A percentile compares a stretch with the other conserved stretches of the same genome.
Conservation (phyloP, 2,329 filamentous ascomycete genomes). For the Microdochium bolleyi region DNA sequence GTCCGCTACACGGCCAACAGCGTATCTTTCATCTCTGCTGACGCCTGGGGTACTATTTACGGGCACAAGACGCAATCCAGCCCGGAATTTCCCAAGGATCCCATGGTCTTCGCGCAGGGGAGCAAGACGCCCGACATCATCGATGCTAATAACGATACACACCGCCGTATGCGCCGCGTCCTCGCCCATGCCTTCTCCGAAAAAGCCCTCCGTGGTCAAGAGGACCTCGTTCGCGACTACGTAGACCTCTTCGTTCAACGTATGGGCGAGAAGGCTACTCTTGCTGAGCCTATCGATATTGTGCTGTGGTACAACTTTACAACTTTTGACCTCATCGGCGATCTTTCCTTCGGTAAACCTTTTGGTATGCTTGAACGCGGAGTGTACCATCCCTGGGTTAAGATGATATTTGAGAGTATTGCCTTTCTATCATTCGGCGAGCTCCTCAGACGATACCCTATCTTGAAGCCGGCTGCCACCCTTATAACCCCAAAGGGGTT, state of each 20-base stretch:
- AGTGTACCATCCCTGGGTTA: conserved; percentile 25
- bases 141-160: background rate
- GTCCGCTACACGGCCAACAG: background rate
- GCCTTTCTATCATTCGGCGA: conserved; percentile 10
- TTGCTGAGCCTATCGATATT: conserved; percentile 18
- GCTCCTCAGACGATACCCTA: conserved; percentile 7
- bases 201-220: background rate
- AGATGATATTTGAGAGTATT: conserved; percentile 19
- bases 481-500: background rate
- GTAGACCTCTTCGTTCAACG: conserved; percentile 24
- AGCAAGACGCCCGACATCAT: conserved; percentile 8
- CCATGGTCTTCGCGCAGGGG: background rate
- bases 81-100: background rate
- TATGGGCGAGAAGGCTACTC: conserved; percentile 13
- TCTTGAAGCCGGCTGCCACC: conserved; percentile 8
- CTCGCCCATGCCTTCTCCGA: background rate
- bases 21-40: conserved; percentile 9
- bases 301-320: conserved; percentile 29
- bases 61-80: conserved; percentile 8
- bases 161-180: background rate
- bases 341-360: conserved; percentile 36
- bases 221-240: conserved; percentile 17
- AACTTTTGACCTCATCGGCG: conserved; percentile 35
- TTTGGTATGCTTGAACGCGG: conserved; percentile 27
- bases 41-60: conserved; percentile 26